Conservation (phyloP, 768 basidiomycete species). For the Calocera viscosa region DNA sequence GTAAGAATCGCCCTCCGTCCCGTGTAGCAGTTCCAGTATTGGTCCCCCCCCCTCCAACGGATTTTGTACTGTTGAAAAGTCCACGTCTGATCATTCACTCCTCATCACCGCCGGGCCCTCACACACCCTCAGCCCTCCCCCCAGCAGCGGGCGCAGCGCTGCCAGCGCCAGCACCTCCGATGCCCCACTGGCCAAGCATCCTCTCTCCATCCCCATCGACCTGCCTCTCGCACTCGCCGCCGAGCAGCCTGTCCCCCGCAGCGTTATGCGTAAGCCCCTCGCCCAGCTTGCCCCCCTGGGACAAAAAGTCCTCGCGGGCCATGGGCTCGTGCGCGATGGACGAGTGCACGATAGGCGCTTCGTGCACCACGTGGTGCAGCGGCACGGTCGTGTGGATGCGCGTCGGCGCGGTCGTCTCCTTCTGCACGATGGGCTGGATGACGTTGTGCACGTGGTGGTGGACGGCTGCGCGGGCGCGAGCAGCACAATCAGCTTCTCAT, state of each 20-base stretch:
- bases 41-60: too few relatives aligned
- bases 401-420: conserved; percentile 29
- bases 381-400: conserved; percentile 29
- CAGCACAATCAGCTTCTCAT: conserved; percentile 16
- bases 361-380: conserved; percentile 29
- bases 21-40: too few relatives aligned
- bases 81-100: too few relatives aligned
- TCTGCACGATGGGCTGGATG: conserved; percentile 29
- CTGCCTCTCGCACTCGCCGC: not conserved
- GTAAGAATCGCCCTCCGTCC: too few relatives aligned
- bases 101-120: too few relatives aligned
- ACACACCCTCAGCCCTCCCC: too few relatives aligned
- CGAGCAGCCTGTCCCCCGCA: not conserved
- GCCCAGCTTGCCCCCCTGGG: not conserved
- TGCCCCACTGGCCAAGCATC: not conserved
- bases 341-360: conserved; percentile 19
- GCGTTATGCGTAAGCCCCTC: not conserved
- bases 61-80: too few relatives aligned
- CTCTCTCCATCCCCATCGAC: not conserved
- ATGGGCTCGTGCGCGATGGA: not conserved
- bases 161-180: not conserved
- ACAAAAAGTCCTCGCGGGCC: not conserved
- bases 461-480: conserved; percentile 19
- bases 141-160: too few relatives aligned
- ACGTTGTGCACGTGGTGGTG: conserved; percentile 29